Evolutionary conservation across 768 basidiomycete genomes (phyloP), one percentile per base, ranked within the genome.

Genomic region (Hygrophorus pudorinus): DNA sequence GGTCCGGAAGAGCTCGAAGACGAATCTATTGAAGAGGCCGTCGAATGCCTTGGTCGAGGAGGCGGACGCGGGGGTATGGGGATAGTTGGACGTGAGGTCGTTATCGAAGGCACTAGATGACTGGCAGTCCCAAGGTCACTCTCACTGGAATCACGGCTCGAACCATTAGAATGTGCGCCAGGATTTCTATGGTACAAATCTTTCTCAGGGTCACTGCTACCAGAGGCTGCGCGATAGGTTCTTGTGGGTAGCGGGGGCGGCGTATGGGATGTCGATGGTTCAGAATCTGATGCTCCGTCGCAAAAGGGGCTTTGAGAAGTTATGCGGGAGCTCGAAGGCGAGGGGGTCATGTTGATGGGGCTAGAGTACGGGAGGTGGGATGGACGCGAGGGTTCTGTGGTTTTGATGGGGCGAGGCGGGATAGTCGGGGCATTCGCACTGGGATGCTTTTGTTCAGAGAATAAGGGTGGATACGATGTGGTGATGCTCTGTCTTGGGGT

Each of bases 111-210:
- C 13, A 40, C 18, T 35, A 33, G 14, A 31, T 30, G 41, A n/a
- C 18, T 41, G 33, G 28, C 36, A 29, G 32, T 39, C 34, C 51
- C 56, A 20, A 54, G 32, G 49, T 67, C 62, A 35, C 59, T 62
- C 44, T 68, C 67, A 31, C 60, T 65, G n/a, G 67, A 69, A 13
- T 57, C 61, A 38, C 60, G 58, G 47, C 68, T 68, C 14, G 68
- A 65, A 48, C 64, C 61, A 43, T 54, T 57, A 20, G 65, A 58
- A 41, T 58, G 57, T 16, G 47, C 47, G 42, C 51, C 46, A 43
- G 41, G 43, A 33, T 49, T 38, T 40, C 42, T 41, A 16, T 46
- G 46, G 8, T 48, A 36, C 21, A 50, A 52, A 20, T 18, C 18
- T 42, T 47, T 20, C 14, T 33, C n/a, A n/a, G n/a, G n/a, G n/a